A percentile compares a stretch with the other conserved stretches of the same genome.
Conservation (phyloP, 768 basidiomycete genomes). For the Lentinula aciculospora region DNA sequence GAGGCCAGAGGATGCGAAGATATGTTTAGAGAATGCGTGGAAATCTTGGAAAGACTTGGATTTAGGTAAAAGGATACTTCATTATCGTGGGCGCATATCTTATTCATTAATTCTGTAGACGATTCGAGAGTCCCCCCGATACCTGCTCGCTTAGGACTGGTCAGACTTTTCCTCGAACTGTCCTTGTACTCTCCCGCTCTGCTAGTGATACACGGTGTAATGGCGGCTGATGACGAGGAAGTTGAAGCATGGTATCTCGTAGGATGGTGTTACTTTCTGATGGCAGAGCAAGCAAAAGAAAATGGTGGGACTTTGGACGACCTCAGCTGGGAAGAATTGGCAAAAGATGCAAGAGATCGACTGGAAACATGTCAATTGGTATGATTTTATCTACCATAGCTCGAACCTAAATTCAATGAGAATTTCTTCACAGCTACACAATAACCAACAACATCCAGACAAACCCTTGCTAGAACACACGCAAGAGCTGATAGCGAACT, state of each 20-base stretch:
- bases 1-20: conserved; percentile 75
- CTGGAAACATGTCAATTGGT: conserved; percentile 81
- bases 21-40: conserved; percentile 65
- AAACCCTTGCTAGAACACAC: conserved; percentile 70
- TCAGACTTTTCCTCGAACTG: conserved; percentile 81
- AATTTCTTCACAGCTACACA: conserved; percentile 52
- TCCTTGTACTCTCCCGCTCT: conserved; percentile 66
- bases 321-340: conserved; percentile 16
- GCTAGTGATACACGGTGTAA: conserved; percentile 69
- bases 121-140: conserved; percentile 67
- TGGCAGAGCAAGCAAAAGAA: conserved; percentile 67
- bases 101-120: conserved; percentile 31
- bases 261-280: conserved; percentile 89
- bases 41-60: conserved; percentile 66
- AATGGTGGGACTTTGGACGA: conserved; percentile 37
- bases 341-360: conserved; percentile 53
- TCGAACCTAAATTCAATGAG: background rate
- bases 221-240: conserved; percentile 78
- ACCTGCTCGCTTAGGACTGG: conserved; percentile 63
- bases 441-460: conserved; percentile 70
- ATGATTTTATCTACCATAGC: conserved; percentile 18
- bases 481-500: conserved; percentile 60
- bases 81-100: background rate
- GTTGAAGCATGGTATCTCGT: conserved; percentile 94
- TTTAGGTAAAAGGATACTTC: conserved; percentile 25